Conservation (phyloP, 345 rosid species). For the Geranium brycei region DNA sequence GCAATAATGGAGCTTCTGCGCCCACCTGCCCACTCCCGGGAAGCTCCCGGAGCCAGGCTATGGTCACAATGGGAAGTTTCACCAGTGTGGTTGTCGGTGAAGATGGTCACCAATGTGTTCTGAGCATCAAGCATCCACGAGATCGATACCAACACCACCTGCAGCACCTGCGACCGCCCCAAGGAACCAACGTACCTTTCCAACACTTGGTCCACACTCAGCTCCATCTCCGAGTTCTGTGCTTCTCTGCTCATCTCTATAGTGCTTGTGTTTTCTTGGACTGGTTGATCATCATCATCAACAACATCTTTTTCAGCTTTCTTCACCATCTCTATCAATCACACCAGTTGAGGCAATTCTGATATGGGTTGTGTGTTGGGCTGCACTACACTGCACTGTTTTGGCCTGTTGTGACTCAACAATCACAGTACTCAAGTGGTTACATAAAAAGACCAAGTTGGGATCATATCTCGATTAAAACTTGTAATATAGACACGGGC, state of each 20-base stretch:
- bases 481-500: too few species aligned
- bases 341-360: too few species aligned
- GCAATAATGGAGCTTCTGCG: slow-evolving; percentile 27
- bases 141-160: slow-evolving; percentile 38
- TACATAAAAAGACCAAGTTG: too few species aligned
- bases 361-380: too few species aligned
- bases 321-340: too few species aligned
- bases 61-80: slow-evolving; percentile 20
- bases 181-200: slow-evolving; percentile 43
- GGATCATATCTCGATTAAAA: too few species aligned
- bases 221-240: slow-evolving; percentile 13
- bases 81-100: slow-evolving; percentile 51
- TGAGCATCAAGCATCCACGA: slow-evolving; percentile 54
- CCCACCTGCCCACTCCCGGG: slow-evolving; percentile 47
- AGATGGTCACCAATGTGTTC: slow-evolving; percentile 41
- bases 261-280: too few species aligned
- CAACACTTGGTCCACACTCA: slow-evolving; percentile 45
- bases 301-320: too few species aligned
- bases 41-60: slow-evolving; percentile 22
- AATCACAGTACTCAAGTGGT: too few species aligned
- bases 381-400: too few species aligned
- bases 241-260: neutral
- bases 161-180: slow-evolving; percentile 41
- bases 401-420: too few species aligned
- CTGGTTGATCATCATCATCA: too few species aligned